phyloP scores from a whole-genome alignment of 106 monocot species.

The Dactylorhiza incarnata region DNA sequence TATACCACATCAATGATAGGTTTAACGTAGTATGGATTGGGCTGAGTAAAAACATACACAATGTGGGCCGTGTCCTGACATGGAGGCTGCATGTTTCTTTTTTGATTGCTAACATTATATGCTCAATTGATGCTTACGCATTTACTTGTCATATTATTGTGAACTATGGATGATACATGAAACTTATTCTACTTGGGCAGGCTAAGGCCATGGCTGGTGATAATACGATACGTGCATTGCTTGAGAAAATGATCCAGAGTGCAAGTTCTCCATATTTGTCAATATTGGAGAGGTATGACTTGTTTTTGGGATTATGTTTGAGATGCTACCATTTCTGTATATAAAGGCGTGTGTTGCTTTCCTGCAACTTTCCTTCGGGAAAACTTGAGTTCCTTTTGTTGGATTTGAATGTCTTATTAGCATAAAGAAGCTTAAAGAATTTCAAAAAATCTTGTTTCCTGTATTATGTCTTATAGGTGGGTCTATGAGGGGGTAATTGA shows the following conservation, averaged over 20 bases:
- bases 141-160: background rate
- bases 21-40: too few relatives aligned
- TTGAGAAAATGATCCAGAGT: slow-evolving; percentile 87
- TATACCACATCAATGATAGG: too few relatives aligned
- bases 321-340: background rate
- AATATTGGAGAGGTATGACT: slow-evolving; percentile 79
- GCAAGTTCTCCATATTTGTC: slow-evolving; percentile 85
- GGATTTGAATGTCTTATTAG: slow-evolving; percentile 4
- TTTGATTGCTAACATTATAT: background rate
- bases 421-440: background rate
- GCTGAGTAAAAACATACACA: too few relatives aligned
- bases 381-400: slow-evolving; percentile 2
- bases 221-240: slow-evolving; percentile 65
- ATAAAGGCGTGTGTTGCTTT: background rate
- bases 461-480: slow-evolving; percentile 48
- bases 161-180: background rate
- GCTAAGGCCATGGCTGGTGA: slow-evolving; percentile 98
- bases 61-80: background rate
- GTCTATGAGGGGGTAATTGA: slow-evolving; percentile 97
- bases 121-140: background rate
- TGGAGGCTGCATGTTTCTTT: background rate
- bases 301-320: background rate
- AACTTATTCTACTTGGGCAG: slow-evolving; percentile 23
- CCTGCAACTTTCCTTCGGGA: background rate
- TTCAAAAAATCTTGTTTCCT: background rate